Evolutionary conservation across 371 early-diverging fungal species (phyloP), one percentile per base, ranked within the genome.

Genomic region (Rhizopus arrhizus): DNA sequence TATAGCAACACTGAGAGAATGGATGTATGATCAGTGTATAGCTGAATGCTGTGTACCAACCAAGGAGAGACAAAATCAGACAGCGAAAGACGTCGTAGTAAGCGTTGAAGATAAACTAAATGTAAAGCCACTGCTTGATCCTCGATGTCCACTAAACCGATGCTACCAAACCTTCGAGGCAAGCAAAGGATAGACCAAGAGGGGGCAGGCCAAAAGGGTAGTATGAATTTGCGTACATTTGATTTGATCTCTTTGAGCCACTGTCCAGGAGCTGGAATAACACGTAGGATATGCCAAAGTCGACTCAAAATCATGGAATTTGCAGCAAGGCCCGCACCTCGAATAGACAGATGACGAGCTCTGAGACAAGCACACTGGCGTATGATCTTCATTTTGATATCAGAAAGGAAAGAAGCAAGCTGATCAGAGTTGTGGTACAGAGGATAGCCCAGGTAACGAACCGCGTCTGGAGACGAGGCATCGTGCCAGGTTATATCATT

Each of bases 381-480:
- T 4, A 28, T 29, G 3, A 65, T 28, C 36, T 61, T 60, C n/a
- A 34, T 3, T 5, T n/a, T 4, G 1, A 60, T 3, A 0, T 3
- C 15, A 5, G 38, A 15, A 2, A 59, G 11, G 22, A 41, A 59
- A 2, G 13, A 2, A 1, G 36, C 22, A 0, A 61, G 40, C 29
- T 65, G 66, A 3, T 3, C 5, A 0, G n/a, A 5, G 10, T 11
- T 43, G 16, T 31, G 28, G 16, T 40, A 58, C 32, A 66, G 6
- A 4, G 66, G 61, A 46, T 57, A 66, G 4, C 59, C 67, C 6
- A 66, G 36, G 15, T 58, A 59, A 8, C 51, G 13, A 1, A 59
- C 58, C 0, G 56, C 11, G 16, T 28, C 12, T 2, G n/a, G 3
- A 11, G 51, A 42, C 1, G 6, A 12, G 0, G 22, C 0, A 28